Evolutionary conservation across 2,329 filamentous ascomycete genomes (phyloP).

Genomic region (Simplicillium sp.): DNA sequence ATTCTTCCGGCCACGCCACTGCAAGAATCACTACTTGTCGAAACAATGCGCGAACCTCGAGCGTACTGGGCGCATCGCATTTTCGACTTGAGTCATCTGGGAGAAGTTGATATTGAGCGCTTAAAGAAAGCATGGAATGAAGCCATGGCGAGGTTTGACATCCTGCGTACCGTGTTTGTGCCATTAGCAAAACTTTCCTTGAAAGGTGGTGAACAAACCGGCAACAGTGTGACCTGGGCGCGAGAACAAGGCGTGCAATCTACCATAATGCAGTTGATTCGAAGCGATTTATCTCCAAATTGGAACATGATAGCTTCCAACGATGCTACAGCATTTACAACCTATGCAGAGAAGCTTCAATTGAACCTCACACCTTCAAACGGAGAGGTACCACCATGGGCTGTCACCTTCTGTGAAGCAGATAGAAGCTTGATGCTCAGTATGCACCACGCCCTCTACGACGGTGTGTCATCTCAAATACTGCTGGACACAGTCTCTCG

Average conservation of each 20-base stretch:
- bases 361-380: constrained; percentile 6
- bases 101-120: constrained; percentile 15
- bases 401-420: constrained; percentile 20
- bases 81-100: constrained; percentile 17
- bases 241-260: constrained; percentile 8
- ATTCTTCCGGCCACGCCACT: constrained; percentile 21
- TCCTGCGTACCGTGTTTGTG: constrained; percentile 24
- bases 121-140: constrained; percentile 20
- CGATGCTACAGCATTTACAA: constrained; percentile 3
- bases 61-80: constrained; percentile 29
- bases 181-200: constrained; percentile 13
- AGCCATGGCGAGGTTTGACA: constrained; percentile 17
- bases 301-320: constrained; percentile 6
- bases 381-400: constrained; percentile 20
- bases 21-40: constrained; percentile 26
- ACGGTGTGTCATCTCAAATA: constrained; percentile 46
- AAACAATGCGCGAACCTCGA: constrained; percentile 24
- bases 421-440: constrained; percentile 22
- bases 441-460: constrained; percentile 53
- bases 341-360: constrained; percentile 4
- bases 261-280: constrained; percentile 11
- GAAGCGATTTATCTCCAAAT: constrained; percentile 3
- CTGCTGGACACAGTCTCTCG: constrained; percentile 30
- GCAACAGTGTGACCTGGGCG: constrained; percentile 7
- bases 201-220: not conserved